phyloP scores from a whole-genome alignment of 106 monocot genomes.

The Posidonia australis region DNA sequence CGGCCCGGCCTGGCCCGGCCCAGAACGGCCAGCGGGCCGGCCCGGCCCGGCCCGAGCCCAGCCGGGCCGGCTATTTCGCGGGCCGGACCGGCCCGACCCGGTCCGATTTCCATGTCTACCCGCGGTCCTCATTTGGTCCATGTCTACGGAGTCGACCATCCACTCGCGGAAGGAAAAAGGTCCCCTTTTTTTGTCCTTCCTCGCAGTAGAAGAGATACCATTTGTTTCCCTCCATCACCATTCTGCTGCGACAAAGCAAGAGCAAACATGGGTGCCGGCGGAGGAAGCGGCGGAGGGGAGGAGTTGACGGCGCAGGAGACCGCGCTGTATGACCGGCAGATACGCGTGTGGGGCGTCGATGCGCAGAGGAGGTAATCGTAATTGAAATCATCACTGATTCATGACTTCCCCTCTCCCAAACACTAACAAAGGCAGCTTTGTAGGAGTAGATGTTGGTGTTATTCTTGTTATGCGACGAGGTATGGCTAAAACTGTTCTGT shows the following conservation, averaged over 20 bases:
- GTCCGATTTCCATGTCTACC: too few relatives aligned
- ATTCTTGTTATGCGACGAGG: background rate
- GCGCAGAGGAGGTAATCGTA: slow-evolving; percentile 59
- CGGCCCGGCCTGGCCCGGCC: too few relatives aligned
- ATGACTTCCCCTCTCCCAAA: background rate
- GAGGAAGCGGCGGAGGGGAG: slow-evolving; percentile 14
- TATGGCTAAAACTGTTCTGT: background rate
- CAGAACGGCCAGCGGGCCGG: too few relatives aligned
- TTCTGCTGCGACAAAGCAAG: background rate
- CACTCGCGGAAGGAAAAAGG: background rate
- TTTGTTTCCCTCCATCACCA: background rate
- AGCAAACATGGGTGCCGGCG: background rate
- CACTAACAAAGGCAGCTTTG: too few relatives aligned
- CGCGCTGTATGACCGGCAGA: slow-evolving; percentile 90
- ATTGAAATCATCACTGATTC: background rate
- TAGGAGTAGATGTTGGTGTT: too few relatives aligned
- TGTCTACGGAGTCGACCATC: too few relatives aligned
- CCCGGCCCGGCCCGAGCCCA: too few relatives aligned
- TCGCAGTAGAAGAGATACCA: background rate
- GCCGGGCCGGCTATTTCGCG: too few relatives aligned
- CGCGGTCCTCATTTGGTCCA: too few relatives aligned
- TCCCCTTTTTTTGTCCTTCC: background rate
- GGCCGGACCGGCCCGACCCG: too few relatives aligned
- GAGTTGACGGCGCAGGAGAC: slow-evolving; percentile 91
- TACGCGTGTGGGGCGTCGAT: slow-evolving; percentile 89